Percentiles rank a stretch among this genome's conserved stretches.
These are phyloP conservation scores for Lithocarpus polystachyus DNA, from an alignment of 306 rosid genomes.

Conservation along the genomic window DNA sequence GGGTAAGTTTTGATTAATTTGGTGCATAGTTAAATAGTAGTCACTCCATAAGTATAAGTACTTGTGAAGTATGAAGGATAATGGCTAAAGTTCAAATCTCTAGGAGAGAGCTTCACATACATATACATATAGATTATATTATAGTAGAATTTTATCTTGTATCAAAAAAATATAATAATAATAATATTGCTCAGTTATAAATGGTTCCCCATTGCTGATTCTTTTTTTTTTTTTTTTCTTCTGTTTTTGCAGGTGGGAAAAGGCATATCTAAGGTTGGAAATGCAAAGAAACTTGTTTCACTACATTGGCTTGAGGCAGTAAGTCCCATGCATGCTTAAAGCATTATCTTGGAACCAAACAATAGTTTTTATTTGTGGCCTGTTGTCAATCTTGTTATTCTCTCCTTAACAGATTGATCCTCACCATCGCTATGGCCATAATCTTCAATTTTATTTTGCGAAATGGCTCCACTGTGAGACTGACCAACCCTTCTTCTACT, in stretches of 20 bases:
- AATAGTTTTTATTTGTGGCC: conserved; percentile 7
- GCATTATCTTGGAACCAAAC: conserved; percentile 3
- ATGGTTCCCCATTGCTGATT: conserved; percentile 16
- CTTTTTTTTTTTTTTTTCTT: not conserved
- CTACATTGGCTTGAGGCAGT: conserved; percentile 96
- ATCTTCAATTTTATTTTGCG: conserved; percentile 76
- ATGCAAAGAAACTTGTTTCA: conserved; percentile 76
- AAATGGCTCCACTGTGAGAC: conserved; percentile 81
- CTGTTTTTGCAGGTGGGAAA: conserved; percentile 60
- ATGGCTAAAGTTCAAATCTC: no score
- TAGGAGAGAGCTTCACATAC: no score
- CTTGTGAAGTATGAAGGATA: no score
- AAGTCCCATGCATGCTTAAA: conserved; percentile 29
- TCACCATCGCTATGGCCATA: conserved; percentile 88
- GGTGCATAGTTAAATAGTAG: not conserved
- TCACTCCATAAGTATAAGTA: no score
- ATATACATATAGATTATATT: no score
- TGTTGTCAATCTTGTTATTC: conserved; percentile 2
- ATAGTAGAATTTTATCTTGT: no score
- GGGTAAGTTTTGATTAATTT: conserved; percentile 39
- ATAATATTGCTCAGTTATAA: not conserved
- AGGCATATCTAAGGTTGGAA: conserved; percentile 78
- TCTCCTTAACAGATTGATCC: conserved; percentile 72
- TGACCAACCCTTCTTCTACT: conserved; percentile 78
- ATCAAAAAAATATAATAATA: no score